Conservation (phyloP, 177 flowering plant genomes). For the Tripterygium wilfordii region DNA sequence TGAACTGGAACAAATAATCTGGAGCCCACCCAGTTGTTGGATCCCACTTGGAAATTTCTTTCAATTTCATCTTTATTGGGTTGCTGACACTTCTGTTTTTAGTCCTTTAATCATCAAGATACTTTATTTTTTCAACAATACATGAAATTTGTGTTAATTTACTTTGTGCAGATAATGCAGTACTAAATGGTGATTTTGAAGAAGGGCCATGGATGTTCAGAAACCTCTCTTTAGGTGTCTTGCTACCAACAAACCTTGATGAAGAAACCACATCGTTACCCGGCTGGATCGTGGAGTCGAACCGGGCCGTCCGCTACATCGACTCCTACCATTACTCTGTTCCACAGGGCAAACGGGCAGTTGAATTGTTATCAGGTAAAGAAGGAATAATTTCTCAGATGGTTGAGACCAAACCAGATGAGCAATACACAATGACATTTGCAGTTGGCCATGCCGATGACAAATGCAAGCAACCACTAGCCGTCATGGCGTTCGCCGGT, state of each 20-base stretch:
- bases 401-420: constrained; percentile 70
- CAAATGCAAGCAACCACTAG: constrained; percentile 75
- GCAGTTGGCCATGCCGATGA: constrained; percentile 76
- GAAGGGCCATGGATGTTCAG: constrained; percentile 96
- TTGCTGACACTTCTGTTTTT: no score
- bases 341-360: constrained; percentile 78
- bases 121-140: no score
- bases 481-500: constrained; percentile 91
- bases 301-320: constrained; percentile 80
- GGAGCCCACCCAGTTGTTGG: no score
- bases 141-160: not conserved
- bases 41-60: no score
- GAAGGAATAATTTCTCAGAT: constrained; percentile 96
- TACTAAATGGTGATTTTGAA: constrained; percentile 84
- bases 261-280: constrained; percentile 77
- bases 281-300: constrained; percentile 92
- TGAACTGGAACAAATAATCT: no score
- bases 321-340: constrained; percentile 76
- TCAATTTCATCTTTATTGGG: no score
- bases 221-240: constrained; percentile 75
- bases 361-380: constrained; percentile 87
- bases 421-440: constrained; percentile 55
- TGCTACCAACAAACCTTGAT: constrained; percentile 92
- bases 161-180: constrained; percentile 58
- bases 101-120: no score